Conservation (phyloP, 2,329 filamentous ascomycete species). For the Pseudopyrenochaeta lycopersici region DNA sequence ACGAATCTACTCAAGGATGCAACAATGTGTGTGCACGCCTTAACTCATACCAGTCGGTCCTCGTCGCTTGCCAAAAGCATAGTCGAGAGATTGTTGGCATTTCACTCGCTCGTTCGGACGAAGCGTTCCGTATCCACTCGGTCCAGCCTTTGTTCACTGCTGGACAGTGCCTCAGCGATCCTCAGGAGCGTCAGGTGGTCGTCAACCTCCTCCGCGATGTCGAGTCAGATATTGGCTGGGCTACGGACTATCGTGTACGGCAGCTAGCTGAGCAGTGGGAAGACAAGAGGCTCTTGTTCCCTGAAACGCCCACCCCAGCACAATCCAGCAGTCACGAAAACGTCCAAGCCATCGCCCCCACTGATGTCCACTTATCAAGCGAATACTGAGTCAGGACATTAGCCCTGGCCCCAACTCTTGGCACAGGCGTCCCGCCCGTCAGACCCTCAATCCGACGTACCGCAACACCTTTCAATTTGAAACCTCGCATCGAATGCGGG, state of each 20-base stretch:
- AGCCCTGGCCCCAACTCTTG: neutral
- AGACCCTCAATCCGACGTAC: neutral
- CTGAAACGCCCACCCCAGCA: slow-evolving; percentile 12
- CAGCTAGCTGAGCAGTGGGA: slow-evolving; percentile 59
- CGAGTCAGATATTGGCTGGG: slow-evolving; percentile 71
- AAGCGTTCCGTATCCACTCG: slow-evolving; percentile 65
- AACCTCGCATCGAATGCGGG: neutral
- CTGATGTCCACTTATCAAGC: neutral
- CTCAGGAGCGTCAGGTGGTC: slow-evolving; percentile 63
- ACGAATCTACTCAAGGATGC: slow-evolving; percentile 63
- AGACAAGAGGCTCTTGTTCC: slow-evolving; percentile 34
- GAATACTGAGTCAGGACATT: neutral
- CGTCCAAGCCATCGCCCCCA: too few species aligned
- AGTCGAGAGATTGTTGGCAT: slow-evolving; percentile 71
- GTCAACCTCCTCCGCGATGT: slow-evolving; percentile 66
- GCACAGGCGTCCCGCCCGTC: neutral
- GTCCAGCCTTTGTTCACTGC: slow-evolving; percentile 69
- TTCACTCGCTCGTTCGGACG: slow-evolving; percentile 64
- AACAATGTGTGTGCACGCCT: slow-evolving; percentile 64
- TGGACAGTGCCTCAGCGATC: slow-evolving; percentile 66
- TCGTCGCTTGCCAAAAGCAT: slow-evolving; percentile 64
- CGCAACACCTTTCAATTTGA: neutral
- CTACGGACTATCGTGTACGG: slow-evolving; percentile 68
- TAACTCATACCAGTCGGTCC: slow-evolving; percentile 65
- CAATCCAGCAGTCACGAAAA: neutral